Base-by-base conservation (phyloP, 345 rosid species). In the Anacardium occidentale region DNA sequence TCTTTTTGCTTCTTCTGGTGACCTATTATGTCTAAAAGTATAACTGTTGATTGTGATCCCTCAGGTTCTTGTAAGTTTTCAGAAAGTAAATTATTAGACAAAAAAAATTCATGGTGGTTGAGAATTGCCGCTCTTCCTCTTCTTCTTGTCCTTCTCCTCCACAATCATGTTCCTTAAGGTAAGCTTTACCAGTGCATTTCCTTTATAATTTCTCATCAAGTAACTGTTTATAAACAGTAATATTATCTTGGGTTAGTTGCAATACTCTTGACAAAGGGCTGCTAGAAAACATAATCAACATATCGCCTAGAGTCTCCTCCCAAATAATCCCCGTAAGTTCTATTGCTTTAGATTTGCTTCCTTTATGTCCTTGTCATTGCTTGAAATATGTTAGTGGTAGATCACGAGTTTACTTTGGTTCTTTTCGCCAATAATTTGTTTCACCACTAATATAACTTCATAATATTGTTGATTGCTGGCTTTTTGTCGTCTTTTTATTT, bases 41-140 rank as follows among this genome's bases (percentile, higher is more conserved):
- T n/a, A 3, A n/a, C 75, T 77, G 72, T 65, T 75, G 66, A 70
- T 66, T 63, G 47, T 69, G 73, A 61, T 52, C 58, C 47, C 74
- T 54, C 34, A 40, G 69, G 62, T 73, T 69, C 48, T 60, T 25
- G 15, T 45, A 22, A 65, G 22, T 9, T 62, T 75, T 45, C 17
- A 7, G 21, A 66, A 24, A 64, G 66, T 63, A 14, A 51, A 70
- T 47, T 21, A 25, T 57, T 6, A 34, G 12, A 64, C 52, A 66
- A 72, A n/a, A 50, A 26, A 73, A 79, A 60, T 58, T 0, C 42
- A 85, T 81, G 90, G 68, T 77, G 79, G 84, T 77, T 45, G 77
- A 78, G 48, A 83, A 84, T 64, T 81, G 81, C 80, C 81, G 81
- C 26, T 78, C 84, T 54, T 83, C 86, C 26, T 84, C 83, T 65